phyloP scores from a whole-genome alignment of 2,329 filamentous ascomycete genomes.

The Hymenoscyphus occultus region DNA sequence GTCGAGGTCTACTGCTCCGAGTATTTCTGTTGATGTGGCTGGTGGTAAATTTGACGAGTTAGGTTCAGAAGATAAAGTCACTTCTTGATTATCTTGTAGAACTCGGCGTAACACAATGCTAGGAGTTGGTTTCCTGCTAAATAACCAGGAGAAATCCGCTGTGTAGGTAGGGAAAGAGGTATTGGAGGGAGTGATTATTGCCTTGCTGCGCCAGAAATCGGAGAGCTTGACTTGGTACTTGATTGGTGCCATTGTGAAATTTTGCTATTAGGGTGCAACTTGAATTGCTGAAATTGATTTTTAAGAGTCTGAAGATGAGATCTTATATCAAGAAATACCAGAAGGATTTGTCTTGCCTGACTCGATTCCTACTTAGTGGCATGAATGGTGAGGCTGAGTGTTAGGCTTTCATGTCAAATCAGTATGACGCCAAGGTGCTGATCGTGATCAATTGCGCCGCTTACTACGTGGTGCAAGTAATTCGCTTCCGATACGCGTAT shows the following conservation, averaged over 20 bases:
- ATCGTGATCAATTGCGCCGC: background rate
- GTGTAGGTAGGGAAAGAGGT: background rate
- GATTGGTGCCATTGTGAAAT: background rate
- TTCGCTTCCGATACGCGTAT: too few species aligned
- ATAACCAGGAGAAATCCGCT: background rate
- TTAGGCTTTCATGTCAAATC: background rate
- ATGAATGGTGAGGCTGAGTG: background rate
- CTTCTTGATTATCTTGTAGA: background rate
- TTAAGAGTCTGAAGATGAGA: background rate
- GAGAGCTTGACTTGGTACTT: background rate
- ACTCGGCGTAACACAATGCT: background rate
- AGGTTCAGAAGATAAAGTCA: background rate
- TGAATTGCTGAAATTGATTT: background rate
- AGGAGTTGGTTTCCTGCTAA: background rate
- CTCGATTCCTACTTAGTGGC: background rate
- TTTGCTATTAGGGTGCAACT: background rate
- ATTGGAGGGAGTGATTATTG: background rate
- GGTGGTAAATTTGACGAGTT: background rate
- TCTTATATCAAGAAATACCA: background rate
- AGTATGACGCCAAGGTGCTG: background rate
- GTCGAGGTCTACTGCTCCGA: background rate
- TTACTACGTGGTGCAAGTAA: background rate
- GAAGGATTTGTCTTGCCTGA: background rate
- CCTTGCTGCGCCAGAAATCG: background rate
- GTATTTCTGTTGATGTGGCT: background rate